Base-by-base conservation (phyloP, 108 stramenopile genomes). In the Skeletonema tropicum region DNA sequence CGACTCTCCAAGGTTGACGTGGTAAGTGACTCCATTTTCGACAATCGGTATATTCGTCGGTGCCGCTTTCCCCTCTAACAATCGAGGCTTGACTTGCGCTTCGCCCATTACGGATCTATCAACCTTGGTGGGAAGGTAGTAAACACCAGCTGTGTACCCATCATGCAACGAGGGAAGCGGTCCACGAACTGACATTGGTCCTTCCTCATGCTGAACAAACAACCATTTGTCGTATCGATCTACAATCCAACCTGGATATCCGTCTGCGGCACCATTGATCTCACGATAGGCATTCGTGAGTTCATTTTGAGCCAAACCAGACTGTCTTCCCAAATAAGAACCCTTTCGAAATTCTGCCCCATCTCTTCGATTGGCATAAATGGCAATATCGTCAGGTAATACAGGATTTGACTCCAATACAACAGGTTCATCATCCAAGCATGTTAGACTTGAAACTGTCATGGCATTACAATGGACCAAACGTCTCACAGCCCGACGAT, bases 121-220 rank as follows among this genome's bases (percentile, higher is more conserved):
- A n/a, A 68, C 79, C 55, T 82, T 75, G 13, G 89, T 73, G 26
- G 88, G 77, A 3, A 94, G 64, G 57, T 88, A 87, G 66, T 94
- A 94, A 12, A 94, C 88, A 14, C 92, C 92, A 21, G 73, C 77
- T 21, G 92, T 94, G 42, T 88, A 67, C n/a, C 90, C 89, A 67
- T 94, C 92, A 74, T 94, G 92, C 46, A 94, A 86, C 4, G 90
- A 91, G 13, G 92, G 92, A 17, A 94, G 60, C 26, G 92, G 92
- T 35, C 92, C 92, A 68, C 80, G 74, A 8, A 64, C 55, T 5
- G 71, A 63, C 32, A 36, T 70, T 15, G 68, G 36, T 17, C 80
- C 73, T 52, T 83, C 83, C 29, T 86, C 76, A 26, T 91, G 89
- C 36, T 81, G 80, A 42, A 94, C 90, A 57, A 90, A 86, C 61